Conservation (phyloP, 2,329 filamentous ascomycete species). For the Dactylella cylindrospora region DNA sequence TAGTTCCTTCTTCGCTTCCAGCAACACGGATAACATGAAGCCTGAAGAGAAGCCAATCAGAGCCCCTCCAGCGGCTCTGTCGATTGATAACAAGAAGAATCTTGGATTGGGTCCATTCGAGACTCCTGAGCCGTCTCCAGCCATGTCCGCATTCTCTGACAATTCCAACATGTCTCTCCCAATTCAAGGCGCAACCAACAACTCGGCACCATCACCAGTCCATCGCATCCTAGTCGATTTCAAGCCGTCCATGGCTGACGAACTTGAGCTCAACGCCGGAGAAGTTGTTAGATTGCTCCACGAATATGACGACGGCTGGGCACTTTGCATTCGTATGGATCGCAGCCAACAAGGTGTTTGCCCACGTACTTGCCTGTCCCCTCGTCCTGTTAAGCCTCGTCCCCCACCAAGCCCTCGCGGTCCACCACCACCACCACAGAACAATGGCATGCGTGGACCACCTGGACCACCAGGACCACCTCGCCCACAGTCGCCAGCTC, state of each 20-base stretch:
- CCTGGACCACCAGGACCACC: background rate
- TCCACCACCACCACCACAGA: conserved; percentile 21
- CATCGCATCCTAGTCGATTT: conserved; percentile 95
- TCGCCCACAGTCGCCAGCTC: conserved; percentile 20
- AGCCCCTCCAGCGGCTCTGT: conserved; percentile 48
- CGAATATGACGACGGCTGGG: conserved; percentile 98
- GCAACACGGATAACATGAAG: conserved; percentile 44
- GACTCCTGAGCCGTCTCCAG: conserved; percentile 42
- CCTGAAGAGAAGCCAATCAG: conserved; percentile 57
- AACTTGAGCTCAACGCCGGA: conserved; percentile 77
- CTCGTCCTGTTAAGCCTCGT: conserved; percentile 85
- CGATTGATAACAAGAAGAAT: conserved; percentile 49
- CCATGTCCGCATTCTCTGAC: conserved; percentile 44
- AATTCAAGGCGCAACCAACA: conserved; percentile 26
- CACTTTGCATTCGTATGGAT: conserved; percentile 87
- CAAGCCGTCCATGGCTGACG: conserved; percentile 86
- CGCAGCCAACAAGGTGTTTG: conserved; percentile 89
- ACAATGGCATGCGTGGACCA: conserved; percentile 11
- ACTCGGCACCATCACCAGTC: conserved; percentile 60
- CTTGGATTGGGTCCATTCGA: conserved; percentile 50
- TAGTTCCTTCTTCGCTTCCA: conserved; percentile 45
- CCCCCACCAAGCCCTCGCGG: conserved; percentile 50
- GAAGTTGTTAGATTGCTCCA: conserved; percentile 86
- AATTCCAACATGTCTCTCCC: conserved; percentile 34
- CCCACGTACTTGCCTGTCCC: conserved; percentile 88